Base-by-base conservation (phyloP, 2,329 filamentous ascomycete species). In the Ceratocystis ficicola region DNA sequence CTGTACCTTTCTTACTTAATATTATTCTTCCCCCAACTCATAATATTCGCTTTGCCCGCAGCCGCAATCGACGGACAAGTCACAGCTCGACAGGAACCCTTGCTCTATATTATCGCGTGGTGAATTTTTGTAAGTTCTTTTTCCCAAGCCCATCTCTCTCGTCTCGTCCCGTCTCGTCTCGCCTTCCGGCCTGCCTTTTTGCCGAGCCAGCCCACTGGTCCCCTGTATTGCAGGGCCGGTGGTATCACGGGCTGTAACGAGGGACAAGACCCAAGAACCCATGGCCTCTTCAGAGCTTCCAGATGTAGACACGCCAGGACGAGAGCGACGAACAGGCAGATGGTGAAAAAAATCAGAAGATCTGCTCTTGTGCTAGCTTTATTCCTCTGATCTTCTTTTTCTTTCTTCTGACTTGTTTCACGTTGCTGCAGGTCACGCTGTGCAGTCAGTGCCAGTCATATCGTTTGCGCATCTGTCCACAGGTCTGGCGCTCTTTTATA, bases 401-500 rank as follows among this genome's bases (percentile, higher is more conserved):
- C 22, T 46, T 28, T 62, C 36, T 30, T 62, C 44, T 46, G 36
- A 46, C 60, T 15, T 30, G 44, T 62, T 28, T 62, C 41, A 62
- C 22, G 59, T 62, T 46, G 32, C n/a, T 28, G 32, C 36, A 46
- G 36, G 20, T 46, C 60, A 41, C 36, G 36, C 36, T 62, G 36
- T 62, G 25, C 36, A 62, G 17, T 28, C 17, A 41, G 36, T 46
- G 60, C 44, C 60, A 30, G 20, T 28, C 52, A 30, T 7, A 10
- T 20, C 12, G 22, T 12, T 20, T n/a, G 48, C 48, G 5, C 36
- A 15, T 41, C 36, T 41, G 36, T 41, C 36, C 36, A 41, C 36
- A 41, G 36, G 36, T 41, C 36, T 41, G 36, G 36, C 36, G 36
- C 36, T 41, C 48, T 50, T 50, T 50, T 50, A 50, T 50, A 50